A percentile compares a stretch with the other conserved stretches of the same genome.
Conservation (phyloP, 2,329 filamentous ascomycete genomes). For the Periconia digitata region DNA sequence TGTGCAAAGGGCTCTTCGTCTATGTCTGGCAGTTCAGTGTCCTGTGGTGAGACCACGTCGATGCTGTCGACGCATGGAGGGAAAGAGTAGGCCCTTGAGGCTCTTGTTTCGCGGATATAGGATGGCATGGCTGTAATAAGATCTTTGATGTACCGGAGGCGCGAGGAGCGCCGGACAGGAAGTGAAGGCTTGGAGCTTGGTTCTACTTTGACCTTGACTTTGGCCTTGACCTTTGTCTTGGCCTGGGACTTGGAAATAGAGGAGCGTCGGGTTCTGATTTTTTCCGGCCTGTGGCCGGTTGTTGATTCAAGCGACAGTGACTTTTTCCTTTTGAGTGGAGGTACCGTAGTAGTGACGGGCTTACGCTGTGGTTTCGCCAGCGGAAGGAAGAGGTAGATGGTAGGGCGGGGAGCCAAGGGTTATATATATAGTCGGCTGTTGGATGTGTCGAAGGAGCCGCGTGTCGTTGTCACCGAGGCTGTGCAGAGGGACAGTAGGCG, state of each 20-base stretch:
- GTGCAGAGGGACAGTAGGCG: slow-evolving; percentile 19
- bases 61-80: slow-evolving; percentile 35
- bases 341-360: slow-evolving; percentile 17
- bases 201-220: slow-evolving; percentile 27
- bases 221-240: slow-evolving; percentile 25
- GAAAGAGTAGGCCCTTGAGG: slow-evolving; percentile 36
- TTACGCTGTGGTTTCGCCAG: slow-evolving; percentile 21
- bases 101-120: slow-evolving; percentile 23
- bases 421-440: slow-evolving; percentile 38
- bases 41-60: slow-evolving; percentile 11
- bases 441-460: slow-evolving; percentile 27
- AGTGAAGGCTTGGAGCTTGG: slow-evolving; percentile 24
- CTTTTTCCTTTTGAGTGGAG: slow-evolving; percentile 15
- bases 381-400: slow-evolving; percentile 9
- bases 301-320: slow-evolving; percentile 25
- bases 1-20: slow-evolving; percentile 48
- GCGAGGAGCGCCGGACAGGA: slow-evolving; percentile 23
- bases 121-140: slow-evolving; percentile 37
- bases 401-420: slow-evolving; percentile 10
- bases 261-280: slow-evolving; percentile 15
- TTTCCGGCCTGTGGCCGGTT: slow-evolving; percentile 36
- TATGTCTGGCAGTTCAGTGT: slow-evolving; percentile 39
- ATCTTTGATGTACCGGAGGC: slow-evolving; percentile 24
- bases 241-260: slow-evolving; percentile 23
- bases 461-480: slow-evolving; percentile 34